phyloP scores from a whole-genome alignment of 106 monocot species.

The Apostasia ramifera region DNA sequence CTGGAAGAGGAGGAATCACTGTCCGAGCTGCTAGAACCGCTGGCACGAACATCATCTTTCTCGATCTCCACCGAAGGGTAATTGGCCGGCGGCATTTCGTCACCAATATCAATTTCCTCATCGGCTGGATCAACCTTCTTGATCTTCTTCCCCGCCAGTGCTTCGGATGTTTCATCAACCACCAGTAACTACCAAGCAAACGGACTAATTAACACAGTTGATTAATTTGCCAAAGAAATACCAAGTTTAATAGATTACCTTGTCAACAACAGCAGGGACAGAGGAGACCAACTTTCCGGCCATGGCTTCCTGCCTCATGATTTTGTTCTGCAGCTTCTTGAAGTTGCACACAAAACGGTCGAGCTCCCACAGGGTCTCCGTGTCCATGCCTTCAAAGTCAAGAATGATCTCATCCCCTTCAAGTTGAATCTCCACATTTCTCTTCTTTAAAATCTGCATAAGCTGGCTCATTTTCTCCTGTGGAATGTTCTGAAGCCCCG shows the following conservation, averaged over 20 bases:
- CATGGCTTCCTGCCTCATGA: constrained; percentile 34
- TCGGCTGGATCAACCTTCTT: constrained; percentile 40
- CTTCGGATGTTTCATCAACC: constrained; percentile 4
- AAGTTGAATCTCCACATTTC: constrained; percentile 34
- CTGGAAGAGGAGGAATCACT: constrained; percentile 61
- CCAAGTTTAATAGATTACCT: neutral
- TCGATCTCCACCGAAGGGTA: constrained; percentile 78
- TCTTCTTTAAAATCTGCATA: constrained; percentile 57
- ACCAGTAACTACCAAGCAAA: constrained; percentile 4
- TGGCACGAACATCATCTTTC: constrained; percentile 46
- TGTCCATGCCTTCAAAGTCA: constrained; percentile 73
- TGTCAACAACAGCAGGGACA: constrained; percentile 9
- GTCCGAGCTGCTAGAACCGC: constrained; percentile 50
- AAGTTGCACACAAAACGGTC: constrained; percentile 65
- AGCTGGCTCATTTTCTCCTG: constrained; percentile 72
- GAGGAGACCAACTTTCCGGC: constrained; percentile 1
- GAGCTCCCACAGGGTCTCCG: constrained; percentile 88
- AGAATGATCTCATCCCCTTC: constrained; percentile 77
- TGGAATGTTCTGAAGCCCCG: constrained; percentile 61
- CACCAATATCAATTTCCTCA: constrained; percentile 89
- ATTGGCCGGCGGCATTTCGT: constrained; percentile 62
- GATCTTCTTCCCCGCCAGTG: constrained; percentile 16
- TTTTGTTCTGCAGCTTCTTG: constrained; percentile 67
- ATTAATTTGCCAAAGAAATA: neutral
- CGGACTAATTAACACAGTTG: neutral